Conservation (phyloP, 345 rosid species). For the Melastoma malabathricum region DNA sequence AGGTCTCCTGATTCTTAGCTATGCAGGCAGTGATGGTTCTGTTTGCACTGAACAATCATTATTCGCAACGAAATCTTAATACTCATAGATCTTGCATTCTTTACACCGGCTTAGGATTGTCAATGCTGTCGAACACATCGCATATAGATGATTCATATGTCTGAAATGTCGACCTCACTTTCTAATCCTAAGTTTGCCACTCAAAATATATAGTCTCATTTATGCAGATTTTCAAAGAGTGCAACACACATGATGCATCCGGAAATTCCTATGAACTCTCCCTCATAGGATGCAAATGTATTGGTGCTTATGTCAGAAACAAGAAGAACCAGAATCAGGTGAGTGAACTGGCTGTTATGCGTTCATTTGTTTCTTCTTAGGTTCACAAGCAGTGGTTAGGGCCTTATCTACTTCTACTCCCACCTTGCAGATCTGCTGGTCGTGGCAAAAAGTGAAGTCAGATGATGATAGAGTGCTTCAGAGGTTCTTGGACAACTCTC, state of each 20-base stretch:
- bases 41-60: no score
- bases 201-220: not conserved
- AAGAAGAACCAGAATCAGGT: conserved; percentile 97
- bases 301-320: conserved; percentile 90
- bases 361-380: conserved; percentile 2
- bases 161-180: no score
- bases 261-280: conserved; percentile 75
- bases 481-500: conserved; percentile 87
- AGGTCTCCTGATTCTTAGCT: no score
- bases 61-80: no score
- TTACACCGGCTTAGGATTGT: no score
- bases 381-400: not conserved
- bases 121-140: no score
- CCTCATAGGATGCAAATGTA: conserved; percentile 74
- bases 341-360: conserved; percentile 4
- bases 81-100: no score
- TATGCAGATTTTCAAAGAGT: conserved; percentile 73
- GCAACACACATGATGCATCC: conserved; percentile 30
- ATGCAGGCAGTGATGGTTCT: no score
- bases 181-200: not conserved
- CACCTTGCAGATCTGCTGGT: conserved; percentile 83
- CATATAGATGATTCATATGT: no score
- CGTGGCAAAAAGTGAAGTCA: conserved; percentile 70
- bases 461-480: conserved; percentile 84
- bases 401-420: not conserved